Evolutionary conservation across 176 grass and related monocot genomes (phyloP).

Genomic region (Poa annua): DNA sequence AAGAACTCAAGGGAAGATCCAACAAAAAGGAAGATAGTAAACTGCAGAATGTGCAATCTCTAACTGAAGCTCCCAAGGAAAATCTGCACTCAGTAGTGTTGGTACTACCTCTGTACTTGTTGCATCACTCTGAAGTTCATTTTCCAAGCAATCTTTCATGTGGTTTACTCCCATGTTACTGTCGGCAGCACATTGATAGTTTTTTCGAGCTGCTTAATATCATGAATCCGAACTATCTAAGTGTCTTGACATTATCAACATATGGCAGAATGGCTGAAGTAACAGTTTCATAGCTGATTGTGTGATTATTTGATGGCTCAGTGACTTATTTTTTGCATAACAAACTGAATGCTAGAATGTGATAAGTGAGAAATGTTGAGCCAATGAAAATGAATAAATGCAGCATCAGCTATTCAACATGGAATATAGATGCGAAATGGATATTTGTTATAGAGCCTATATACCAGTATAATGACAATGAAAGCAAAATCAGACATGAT

Average conservation of each 20-base stretch:
- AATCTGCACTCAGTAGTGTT: constrained; percentile 79
- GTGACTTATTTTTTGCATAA: background rate
- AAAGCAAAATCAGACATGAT: background rate
- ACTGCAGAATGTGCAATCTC: constrained; percentile 47
- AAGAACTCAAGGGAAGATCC: constrained; percentile 52
- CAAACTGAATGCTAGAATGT: background rate
- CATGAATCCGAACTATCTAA: constrained; percentile 29
- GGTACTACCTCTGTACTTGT: constrained; percentile 53
- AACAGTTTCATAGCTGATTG: background rate
- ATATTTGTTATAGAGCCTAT: constrained; percentile 6
- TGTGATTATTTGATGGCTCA: background rate
- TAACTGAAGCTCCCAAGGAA: constrained; percentile 47
- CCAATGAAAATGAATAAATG: constrained; percentile 18
- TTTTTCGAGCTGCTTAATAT: background rate
- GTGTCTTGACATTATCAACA: constrained; percentile 13
- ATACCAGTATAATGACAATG: constrained; percentile 4
- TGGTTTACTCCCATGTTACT: constrained; percentile 2
- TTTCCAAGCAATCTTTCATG: constrained; percentile 1
- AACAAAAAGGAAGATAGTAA: constrained; percentile 71
- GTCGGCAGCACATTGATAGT: background rate
- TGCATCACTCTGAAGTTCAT: constrained; percentile 19
- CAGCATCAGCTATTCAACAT: constrained; percentile 20
- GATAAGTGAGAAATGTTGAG: background rate
- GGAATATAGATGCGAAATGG: background rate
- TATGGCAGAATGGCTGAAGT: background rate